Base-by-base conservation (phyloP, 768 basidiomycete genomes). In the Ramaria sp. region DNA sequence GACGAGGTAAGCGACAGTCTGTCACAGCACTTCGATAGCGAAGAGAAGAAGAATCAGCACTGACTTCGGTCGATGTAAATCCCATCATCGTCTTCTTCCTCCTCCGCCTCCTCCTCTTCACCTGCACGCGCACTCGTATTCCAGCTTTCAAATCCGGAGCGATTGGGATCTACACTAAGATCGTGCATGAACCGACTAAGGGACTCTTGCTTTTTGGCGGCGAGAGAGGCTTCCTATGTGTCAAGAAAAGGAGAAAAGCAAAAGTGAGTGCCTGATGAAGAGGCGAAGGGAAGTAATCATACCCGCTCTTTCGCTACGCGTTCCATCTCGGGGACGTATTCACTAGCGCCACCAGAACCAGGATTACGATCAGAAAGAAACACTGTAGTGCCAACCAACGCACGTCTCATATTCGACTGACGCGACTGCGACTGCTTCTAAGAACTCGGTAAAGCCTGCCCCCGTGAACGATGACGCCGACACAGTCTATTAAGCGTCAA, bases 381-480 rank as follows among this genome's bases (percentile, higher is more conserved):
- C 17, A 48, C 30, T 19, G 13, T 20, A 38, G 17, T 5, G 47
- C 20, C 11, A 54, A 51, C 19, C 51, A 10, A 69, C 82, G 63
- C 65, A 96, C 94, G 75, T 84, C 69, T 89, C 84, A 70, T 96
- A 99, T 70, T 94, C 93, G 56, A 82, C 75, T 62, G 91, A 75
- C 1, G 89, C 91, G 31, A 81, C 85, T 62, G 94, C 86, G 10
- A 99, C 92, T 1, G 91, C 92, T 31, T 86, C 81, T 65, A 99
- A 88, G 68, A 99, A 96, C 54, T 89, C 89, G 60, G 84, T 76
- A 65, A 99, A 80, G 3, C 96, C 96, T 31, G 83, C 86, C n/a
- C 96, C 96, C 1, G 96, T 98, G 77, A 91, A 76, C 58, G 94
- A 93, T 17, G 91, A 94, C 12, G 98, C 95, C 15, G 96, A 94